Base-by-base conservation (phyloP, 495 filamentous ascomycete species). In the Lophiostoma macrostomum region DNA sequence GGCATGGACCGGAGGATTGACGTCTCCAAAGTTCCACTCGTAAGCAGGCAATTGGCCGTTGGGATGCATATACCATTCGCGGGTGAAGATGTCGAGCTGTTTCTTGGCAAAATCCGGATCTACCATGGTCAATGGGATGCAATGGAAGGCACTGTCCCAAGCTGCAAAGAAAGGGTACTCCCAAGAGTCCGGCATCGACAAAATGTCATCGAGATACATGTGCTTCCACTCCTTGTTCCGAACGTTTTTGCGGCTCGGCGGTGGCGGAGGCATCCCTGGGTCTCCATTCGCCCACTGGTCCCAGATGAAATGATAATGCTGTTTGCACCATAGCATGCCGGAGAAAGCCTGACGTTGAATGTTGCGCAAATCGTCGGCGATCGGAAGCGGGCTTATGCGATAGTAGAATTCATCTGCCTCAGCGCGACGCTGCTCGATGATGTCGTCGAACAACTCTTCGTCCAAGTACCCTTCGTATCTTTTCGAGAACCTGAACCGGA, bases 41-140 rank as follows among this genome's bases (percentile, higher is more conserved):
- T 97, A 96, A 5, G 82, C 80, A 22, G 88, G 85, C 39, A 96
- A 74, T 70, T 97, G 91, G 36, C 91, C 91, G 63, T 97, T 97
- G 14, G 91, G 91, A 74, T 97, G 91, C 86, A 95, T 96, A 75
- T 97, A 97, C 91, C 91, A 96, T 73, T 96, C 91, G 53, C 91
- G 78, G 8, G 91, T 97, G 60, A 97, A 86, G 13, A 97, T 73
- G 67, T 97, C 91, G 18, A 97, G 79, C 68, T 97, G 91, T 73
- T 94, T 95, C 79, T 97, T 97, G 14, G 91, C 91, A 57, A 95
- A 96, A 24, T 96, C 91, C 0, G 91, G 91, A 58, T 96, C 91
- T 45, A 96, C 90, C 91, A 96, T 95, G 7, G 91, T 87, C 53
- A 97, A 71, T 2, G 91, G 89, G 59, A 97, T 95, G 64, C 88